Percentiles rank a stretch among this genome's conserved stretches.
phyloP scores from a whole-genome alignment of 2,329 filamentous ascomycete species.

The Microcyclosporella mali region DNA sequence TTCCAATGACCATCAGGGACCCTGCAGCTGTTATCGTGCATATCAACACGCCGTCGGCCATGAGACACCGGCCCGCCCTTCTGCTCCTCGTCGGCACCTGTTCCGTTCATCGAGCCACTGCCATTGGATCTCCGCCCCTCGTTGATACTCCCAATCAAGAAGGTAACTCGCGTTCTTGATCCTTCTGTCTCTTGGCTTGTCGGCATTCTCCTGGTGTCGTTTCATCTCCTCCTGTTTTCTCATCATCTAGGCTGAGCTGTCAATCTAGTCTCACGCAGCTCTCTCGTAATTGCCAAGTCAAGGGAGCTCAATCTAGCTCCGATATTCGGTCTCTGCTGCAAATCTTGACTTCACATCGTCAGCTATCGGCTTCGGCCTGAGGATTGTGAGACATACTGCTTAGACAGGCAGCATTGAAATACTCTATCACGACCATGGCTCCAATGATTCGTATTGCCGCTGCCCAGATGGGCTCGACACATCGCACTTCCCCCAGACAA shows the following conservation, averaged over 20 bases:
- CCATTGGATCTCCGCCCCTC: background rate
- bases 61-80: conserved; percentile 3
- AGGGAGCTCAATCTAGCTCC: background rate
- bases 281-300: too few species aligned
- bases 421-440: conserved; percentile 27
- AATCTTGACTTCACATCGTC: background rate
- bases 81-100: background rate
- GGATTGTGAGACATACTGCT: too few species aligned
- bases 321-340: too few species aligned
- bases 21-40: conserved; percentile 2
- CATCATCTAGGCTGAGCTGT: background rate
- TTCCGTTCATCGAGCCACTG: too few species aligned
- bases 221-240: background rate
- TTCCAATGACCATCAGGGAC: too few species aligned
- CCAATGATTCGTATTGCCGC: conserved; percentile 43
- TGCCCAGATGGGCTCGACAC: conserved; percentile 47
- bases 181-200: too few species aligned
- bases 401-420: background rate
- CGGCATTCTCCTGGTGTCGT: background rate
- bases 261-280: too few species aligned
- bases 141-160: too few species aligned
- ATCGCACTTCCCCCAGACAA: conserved; percentile 35
- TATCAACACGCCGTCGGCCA: conserved; percentile 2
- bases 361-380: too few species aligned
- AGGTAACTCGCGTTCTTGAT: background rate